Base-by-base conservation (phyloP, 768 basidiomycete species). In the Mycena latifolia region DNA sequence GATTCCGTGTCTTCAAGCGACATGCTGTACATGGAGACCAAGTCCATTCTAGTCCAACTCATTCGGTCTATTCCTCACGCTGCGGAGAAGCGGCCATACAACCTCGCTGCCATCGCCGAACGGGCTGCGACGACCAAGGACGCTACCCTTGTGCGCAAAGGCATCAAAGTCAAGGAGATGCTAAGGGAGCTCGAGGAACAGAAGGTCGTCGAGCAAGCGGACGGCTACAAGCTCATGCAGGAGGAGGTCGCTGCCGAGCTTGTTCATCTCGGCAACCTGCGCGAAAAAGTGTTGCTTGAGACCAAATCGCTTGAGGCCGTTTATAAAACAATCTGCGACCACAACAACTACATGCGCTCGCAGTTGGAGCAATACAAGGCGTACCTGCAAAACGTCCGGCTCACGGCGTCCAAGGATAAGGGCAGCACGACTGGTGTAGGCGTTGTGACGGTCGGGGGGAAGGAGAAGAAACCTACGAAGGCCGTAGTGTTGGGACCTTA, bases 151-250 rank as follows among this genome's bases (percentile, higher is more conserved):
- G 98, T 99, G 31, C 89, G 97, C 43, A 95, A 92, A 75, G 98
- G 98, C 35, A 98, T 99, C 88, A 99, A 99, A 76, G 97, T 99
- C 73, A 98, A 99, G 84, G 96, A 98, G 83, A 97, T 99, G 93
- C 83, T 99, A 33, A 89, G 96, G 55, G 98, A 99, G 78, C 83
- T 99, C 50, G 97, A 98, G 77, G 93, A 96, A 75, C 85, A 90
- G 55, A 92, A 92, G 73, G 86, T 98, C 55, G 89, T 98, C 39
- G 96, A 98, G 51, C 82, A 84, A 22, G 54, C 76, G 47, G 98
- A 99, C 73, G 91, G 91, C 22, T 98, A 90, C 82, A 93, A 88
- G 79, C 89, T 99, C 66, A 96, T 99, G 93, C 94, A 96, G 73
- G 98, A 99, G 69, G 98, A 99, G 76, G 96, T 99, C 27, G 86